Conservation (phyloP, 2,329 filamentous ascomycete genomes). For the Cucurbitaria berberidis region DNA sequence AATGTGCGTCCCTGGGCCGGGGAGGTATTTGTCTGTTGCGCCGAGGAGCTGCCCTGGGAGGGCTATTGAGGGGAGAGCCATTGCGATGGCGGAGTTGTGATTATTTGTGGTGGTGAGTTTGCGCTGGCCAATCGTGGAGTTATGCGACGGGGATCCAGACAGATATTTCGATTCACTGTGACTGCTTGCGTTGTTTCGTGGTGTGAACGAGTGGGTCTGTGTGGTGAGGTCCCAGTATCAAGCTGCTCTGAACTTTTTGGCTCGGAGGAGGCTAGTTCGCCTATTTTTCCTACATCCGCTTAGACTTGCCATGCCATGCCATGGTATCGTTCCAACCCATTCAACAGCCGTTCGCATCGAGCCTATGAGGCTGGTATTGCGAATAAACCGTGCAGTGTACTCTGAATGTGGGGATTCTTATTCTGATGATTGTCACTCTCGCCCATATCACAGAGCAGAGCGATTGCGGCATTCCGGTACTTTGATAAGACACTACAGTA, state of each 20-base stretch:
- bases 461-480: slow-evolving; percentile 16
- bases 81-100: slow-evolving; percentile 14
- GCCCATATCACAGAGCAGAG: background rate
- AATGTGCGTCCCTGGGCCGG: slow-evolving; percentile 85
- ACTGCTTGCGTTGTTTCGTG: background rate
- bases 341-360: too few relatives aligned
- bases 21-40: slow-evolving; percentile 66
- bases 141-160: too few relatives aligned
- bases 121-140: background rate
- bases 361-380: too few relatives aligned
- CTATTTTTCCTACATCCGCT: slow-evolving; percentile 28
- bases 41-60: slow-evolving; percentile 85
- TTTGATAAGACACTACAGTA: slow-evolving; percentile 41
- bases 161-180: background rate
- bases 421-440: background rate
- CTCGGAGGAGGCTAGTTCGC: slow-evolving; percentile 23
- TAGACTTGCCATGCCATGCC: slow-evolving; percentile 20
- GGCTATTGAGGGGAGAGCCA: slow-evolving; percentile 59
- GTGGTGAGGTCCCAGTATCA: background rate
- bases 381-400: background rate
- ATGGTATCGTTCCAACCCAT: background rate
- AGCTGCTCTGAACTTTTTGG: slow-evolving; percentile 29
- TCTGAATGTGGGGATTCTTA: background rate
- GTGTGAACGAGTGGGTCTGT: background rate
- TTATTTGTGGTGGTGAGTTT: background rate